Conservation (phyloP, 768 basidiomycete genomes). For the Pulveroboletus sp. region DNA sequence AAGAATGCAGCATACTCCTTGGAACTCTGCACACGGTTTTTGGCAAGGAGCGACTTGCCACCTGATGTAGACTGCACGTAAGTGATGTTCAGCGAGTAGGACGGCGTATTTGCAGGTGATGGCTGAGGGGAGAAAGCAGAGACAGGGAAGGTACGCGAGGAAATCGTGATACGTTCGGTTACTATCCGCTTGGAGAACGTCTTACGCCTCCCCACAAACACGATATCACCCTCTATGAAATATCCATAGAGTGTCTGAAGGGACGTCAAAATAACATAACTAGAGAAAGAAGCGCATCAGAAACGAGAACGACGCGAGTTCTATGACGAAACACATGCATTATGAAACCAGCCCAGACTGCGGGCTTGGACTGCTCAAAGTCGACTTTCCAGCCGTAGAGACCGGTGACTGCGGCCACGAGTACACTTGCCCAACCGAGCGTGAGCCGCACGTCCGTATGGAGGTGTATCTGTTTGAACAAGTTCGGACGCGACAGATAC, state of each 20-base stretch:
- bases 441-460: constrained; percentile 87
- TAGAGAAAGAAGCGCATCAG: constrained; percentile 28
- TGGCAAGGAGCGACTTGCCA: constrained; percentile 80
- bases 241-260: constrained; percentile 79
- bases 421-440: constrained; percentile 82
- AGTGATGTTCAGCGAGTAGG: constrained; percentile 60
- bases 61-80: constrained; percentile 79
- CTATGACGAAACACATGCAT: constrained; percentile 46
- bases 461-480: constrained; percentile 81
- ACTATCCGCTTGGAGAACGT: constrained; percentile 90
- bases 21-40: constrained; percentile 54
- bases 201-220: constrained; percentile 88
- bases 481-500: constrained; percentile 74
- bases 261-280: constrained; percentile 70
- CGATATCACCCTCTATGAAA: constrained; percentile 76
- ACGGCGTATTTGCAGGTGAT: constrained; percentile 47
- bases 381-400: constrained; percentile 82
- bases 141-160: constrained; percentile 59
- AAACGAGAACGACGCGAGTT: not conserved
- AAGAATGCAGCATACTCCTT: constrained; percentile 72
- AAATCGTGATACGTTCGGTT: constrained; percentile 81
- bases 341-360: constrained; percentile 73
- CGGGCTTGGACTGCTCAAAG: constrained; percentile 85
- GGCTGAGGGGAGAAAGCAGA: constrained; percentile 9
- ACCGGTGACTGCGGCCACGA: constrained; percentile 76